A percentile compares a stretch with the other conserved stretches of the same genome.
Conservation (phyloP, 1,139 yeast species). For the Zygoascus sp. region DNA sequence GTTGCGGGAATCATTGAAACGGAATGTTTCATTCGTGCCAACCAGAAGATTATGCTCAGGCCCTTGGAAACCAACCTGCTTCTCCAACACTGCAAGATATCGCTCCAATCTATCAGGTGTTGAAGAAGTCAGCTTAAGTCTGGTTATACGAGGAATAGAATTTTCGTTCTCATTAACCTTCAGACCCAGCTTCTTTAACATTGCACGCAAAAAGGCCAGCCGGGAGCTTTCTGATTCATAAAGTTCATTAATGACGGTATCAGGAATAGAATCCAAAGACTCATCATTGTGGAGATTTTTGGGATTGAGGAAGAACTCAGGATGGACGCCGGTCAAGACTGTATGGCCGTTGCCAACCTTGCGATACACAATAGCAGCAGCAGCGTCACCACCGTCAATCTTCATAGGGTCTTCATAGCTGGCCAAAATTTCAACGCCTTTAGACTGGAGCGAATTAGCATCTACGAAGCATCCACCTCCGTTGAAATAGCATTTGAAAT, state of each 20-base stretch:
- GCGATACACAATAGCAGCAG: slow-evolving; percentile 65
- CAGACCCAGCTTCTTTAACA: slow-evolving; percentile 60
- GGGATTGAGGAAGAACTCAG: slow-evolving; percentile 55
- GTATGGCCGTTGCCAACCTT: slow-evolving; percentile 72
- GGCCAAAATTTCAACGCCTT: slow-evolving; percentile 65
- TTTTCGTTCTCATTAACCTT: slow-evolving; percentile 49
- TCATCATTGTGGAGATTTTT: slow-evolving; percentile 19
- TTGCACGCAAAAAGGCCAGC: slow-evolving; percentile 49
- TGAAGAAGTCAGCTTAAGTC: slow-evolving; percentile 46
- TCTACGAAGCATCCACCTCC: slow-evolving; percentile 88
- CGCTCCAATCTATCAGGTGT: slow-evolving; percentile 26
- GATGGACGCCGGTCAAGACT: slow-evolving; percentile 81
- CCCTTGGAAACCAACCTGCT: slow-evolving; percentile 41
- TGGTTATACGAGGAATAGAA: slow-evolving; percentile 65
- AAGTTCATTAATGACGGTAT: slow-evolving; percentile 40
- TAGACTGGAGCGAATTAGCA: slow-evolving; percentile 47
- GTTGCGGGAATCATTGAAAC: slow-evolving; percentile 9
- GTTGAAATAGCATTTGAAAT: slow-evolving; percentile 54
- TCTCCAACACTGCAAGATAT: slow-evolving; percentile 33
- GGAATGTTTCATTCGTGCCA: slow-evolving; percentile 49
- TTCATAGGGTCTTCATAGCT: slow-evolving; percentile 48
- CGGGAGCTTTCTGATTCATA: slow-evolving; percentile 46
- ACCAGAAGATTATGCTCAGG: slow-evolving; percentile 43
- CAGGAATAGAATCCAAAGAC: slow-evolving; percentile 32
- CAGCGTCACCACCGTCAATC: slow-evolving; percentile 41